Percentiles rank a stretch among this genome's conserved stretches.
Evolutionary conservation across 2,329 filamentous ascomycete genomes (phyloP).

Genomic region (Claviceps digitariae): DNA sequence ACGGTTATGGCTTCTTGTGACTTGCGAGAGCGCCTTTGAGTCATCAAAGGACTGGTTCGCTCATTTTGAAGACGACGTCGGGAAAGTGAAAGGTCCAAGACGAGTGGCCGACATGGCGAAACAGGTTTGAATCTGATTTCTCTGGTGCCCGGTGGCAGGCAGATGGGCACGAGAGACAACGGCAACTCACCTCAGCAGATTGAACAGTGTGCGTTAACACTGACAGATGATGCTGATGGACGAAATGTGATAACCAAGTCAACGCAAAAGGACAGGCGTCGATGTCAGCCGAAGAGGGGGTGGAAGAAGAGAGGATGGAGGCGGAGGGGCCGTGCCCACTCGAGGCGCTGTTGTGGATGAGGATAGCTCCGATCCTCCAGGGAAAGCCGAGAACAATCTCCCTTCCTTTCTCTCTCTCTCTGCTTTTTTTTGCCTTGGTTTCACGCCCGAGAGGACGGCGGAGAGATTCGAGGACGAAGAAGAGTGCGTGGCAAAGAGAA

Average conservation of each 20-base stretch:
- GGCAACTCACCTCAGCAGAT: background rate
- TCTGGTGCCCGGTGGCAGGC: background rate
- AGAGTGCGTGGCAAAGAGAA: background rate
- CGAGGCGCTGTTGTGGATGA: background rate
- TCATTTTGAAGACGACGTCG: background rate
- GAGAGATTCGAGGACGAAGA: background rate
- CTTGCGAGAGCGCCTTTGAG: background rate
- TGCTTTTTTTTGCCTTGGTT: background rate
- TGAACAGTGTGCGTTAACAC: background rate
- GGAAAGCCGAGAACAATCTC: background rate
- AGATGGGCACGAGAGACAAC: background rate
- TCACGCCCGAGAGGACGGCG: background rate
- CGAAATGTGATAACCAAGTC: background rate
- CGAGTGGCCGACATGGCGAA: background rate
- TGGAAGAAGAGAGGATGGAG: background rate
- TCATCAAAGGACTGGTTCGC: background rate
- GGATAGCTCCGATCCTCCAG: background rate
- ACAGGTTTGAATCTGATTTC: background rate
- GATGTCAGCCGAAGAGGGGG: background rate
- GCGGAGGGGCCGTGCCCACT: constrained; percentile 2
- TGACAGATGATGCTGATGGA: background rate
- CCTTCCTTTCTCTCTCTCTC: no score
- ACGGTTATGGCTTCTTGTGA: background rate
- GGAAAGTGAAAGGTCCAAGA: background rate
- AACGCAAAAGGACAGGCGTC: background rate